Evolutionary conservation across 768 basidiomycete species (phyloP), one percentile per base, ranked within the genome.

Genomic region (Cyclocybe cylindracea): DNA sequence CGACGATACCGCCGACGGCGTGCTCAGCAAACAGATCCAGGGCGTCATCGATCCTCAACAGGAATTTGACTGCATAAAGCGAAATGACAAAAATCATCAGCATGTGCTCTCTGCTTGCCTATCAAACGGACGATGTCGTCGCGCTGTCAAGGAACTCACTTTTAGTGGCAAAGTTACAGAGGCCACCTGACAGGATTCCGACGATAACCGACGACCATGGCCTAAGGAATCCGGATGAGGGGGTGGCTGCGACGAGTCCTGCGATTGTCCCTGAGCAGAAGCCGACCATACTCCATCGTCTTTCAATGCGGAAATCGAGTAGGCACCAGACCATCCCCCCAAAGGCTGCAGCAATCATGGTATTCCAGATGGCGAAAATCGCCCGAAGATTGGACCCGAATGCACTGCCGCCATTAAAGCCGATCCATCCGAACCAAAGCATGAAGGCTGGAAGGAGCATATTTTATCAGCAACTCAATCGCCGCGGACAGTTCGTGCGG

Each of bases 1-100:
- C 94, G 46, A 90, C 69, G 37, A 91, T 82, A 19, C 92, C 91
- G 6, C 91, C 92, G 37, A 95, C 71, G 35, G 87, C 94, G 74
- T 97, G 94, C 61, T 91, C 86, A 13, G 94, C 93, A 66, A 93
- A 95, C 40, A 94, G 80, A 77, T 98, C 94, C 44, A 97, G 85
- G 0, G 92, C 85, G 62, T 96, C 94, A 64, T 97, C 94, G 48
- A 94, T 80, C 13, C 74, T 70, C 48, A 94, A 54, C 33, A 88
- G 61, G 57, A 80, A 79, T 69, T 91, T 90, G 18, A 87, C 87
- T 90, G 57, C 1, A 14, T 31, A 54, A 46, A 24, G 24, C 24
- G 5, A 24, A 24, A 24, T 24, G 24, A 24, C 24, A 24, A 24
- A 24, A 24, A 24, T 24, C 24, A 24, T 24, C 24, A 24, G 24